A percentile compares a stretch with the other conserved stretches of the same genome.
These are phyloP conservation scores for Ananas comosus DNA, from an alignment of 176 grass and related monocot genomes.

Conservation along the genomic window DNA sequence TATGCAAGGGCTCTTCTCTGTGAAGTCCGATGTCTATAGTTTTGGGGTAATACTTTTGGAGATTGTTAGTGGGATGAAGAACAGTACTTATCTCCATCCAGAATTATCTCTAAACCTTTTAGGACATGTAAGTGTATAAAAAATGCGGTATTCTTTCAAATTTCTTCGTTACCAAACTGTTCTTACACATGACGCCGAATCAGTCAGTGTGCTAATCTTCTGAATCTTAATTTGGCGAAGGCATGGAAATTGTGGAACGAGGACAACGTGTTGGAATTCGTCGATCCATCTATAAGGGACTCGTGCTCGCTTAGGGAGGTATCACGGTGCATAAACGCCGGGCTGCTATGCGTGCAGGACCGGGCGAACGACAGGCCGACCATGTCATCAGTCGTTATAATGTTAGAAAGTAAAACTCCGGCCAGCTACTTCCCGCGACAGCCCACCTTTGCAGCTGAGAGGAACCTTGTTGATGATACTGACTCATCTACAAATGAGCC, in stretches of 20 bases:
- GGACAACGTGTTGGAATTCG: conserved; percentile 21
- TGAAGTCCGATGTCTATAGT: conserved; percentile 40
- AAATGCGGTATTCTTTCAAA: background rate
- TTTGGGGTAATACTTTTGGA: conserved; percentile 35
- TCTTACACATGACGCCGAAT: too few species aligned
- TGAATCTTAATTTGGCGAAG: conserved; percentile 17
- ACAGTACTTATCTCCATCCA: conserved; percentile 27
- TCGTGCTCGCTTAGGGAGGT: conserved; percentile 24
- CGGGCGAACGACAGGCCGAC: conserved; percentile 33
- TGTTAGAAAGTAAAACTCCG: conserved; percentile 35
- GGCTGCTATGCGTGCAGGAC: conserved; percentile 57
- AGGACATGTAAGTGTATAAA: conserved; percentile 40
- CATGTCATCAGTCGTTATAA: conserved; percentile 39
- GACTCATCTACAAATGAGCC: background rate
- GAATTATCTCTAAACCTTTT: conserved; percentile 42
- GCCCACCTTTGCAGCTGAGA: conserved; percentile 4
- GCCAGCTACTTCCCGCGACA: background rate
- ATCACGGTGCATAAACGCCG: conserved; percentile 46
- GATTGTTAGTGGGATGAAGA: conserved; percentile 43
- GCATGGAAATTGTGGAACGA: conserved; percentile 55
- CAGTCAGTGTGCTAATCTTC: background rate
- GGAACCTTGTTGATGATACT: background rate
- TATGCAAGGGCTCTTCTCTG: conserved; percentile 33
- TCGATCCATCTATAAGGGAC: conserved; percentile 21
- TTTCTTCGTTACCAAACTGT: conserved; percentile 6